Base-by-base conservation (phyloP, 192 early-diverging fungal genomes). In the Radiomyces spectabilis region DNA sequence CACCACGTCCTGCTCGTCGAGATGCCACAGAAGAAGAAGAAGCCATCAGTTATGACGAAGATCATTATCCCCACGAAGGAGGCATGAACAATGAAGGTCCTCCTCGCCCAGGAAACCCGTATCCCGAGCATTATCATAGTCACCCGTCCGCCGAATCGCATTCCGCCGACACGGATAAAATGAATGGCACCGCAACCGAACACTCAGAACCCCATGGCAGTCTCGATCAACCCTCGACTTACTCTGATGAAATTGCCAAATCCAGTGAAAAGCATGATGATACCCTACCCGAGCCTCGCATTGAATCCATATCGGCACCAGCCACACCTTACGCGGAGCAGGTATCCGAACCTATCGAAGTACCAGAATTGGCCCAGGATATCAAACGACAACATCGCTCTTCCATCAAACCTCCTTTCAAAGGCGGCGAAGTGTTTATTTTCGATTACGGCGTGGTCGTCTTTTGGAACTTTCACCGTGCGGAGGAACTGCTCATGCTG, bases 371-470 rank as follows among this genome's bases (percentile, higher is more conserved):
- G n/a, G n/a, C n/a, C n/a, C n/a, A n/a, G n/a, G n/a, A n/a, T n/a
- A n/a, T n/a, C n/a, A n/a, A n/a, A n/a, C n/a, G n/a, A n/a, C n/a
- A n/a, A n/a, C n/a, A n/a, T n/a, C n/a, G n/a, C n/a, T n/a, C n/a
- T n/a, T n/a, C n/a, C n/a, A n/a, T n/a, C n/a, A n/a, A n/a, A 3
- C 45, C 47, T 26, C 65, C 64, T 10, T 73, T 71, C 35, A 73
- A 67, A 43, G 73, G 78, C 15, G 77, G 77, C 7, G 78, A 79
- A 37, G 65, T 82, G 1, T 79, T 82, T 49, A 70, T 77, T 43
- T 79, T 77, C 50, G 73, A 79, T 37, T 82, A 82, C 56, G 80
- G 77, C 16, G 77, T 79, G 5, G 67, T 72, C 0, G 77, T 82
- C n/a, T 74, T 78, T 43, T 81, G 79, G 79, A 81, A 81, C 49